phyloP scores from a whole-genome alignment of 306 rosid genomes.

The Vigna nakashimae region DNA sequence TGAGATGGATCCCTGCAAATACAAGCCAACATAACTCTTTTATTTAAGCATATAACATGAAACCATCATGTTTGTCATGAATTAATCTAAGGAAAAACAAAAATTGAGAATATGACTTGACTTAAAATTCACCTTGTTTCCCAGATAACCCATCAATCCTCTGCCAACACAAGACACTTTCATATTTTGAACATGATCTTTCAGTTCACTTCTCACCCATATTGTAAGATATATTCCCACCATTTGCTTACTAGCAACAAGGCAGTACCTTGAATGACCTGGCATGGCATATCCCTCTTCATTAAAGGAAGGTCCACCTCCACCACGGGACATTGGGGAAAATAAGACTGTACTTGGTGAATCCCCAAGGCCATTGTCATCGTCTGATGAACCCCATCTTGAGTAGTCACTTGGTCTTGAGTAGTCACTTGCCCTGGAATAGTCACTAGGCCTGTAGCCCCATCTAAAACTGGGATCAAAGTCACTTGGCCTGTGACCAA shows the following conservation, averaged over 20 bases:
- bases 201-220: conserved; percentile 93
- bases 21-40: conserved; percentile 42
- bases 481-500: conserved; percentile 84
- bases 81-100: conserved; percentile 10
- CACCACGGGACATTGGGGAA: conserved; percentile 87
- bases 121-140: conserved; percentile 82
- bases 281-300: conserved; percentile 86
- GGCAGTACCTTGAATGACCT: conserved; percentile 86
- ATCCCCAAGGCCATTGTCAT: conserved; percentile 86
- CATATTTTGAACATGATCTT: conserved; percentile 91
- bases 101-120: conserved; percentile 10
- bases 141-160: conserved; percentile 99
- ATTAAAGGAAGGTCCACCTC: conserved; percentile 72
- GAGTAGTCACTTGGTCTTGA: conserved; percentile 77
- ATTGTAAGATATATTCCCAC: conserved; percentile 96
- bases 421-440: conserved; percentile 78
- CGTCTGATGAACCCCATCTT: conserved; percentile 98
- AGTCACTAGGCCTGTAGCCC: conserved; percentile 93
- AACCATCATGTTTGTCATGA: conserved; percentile 14
- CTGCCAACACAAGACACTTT: conserved; percentile 96
- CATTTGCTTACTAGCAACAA: conserved; percentile 99
- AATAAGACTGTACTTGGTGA: conserved; percentile 91
- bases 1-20: conserved; percentile 93
- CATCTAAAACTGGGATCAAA: conserved; percentile 75
- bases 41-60: conserved; percentile 23